Base-by-base conservation (phyloP, 108 stramenopile genomes). In the Nannochloropsis salina region DNA sequence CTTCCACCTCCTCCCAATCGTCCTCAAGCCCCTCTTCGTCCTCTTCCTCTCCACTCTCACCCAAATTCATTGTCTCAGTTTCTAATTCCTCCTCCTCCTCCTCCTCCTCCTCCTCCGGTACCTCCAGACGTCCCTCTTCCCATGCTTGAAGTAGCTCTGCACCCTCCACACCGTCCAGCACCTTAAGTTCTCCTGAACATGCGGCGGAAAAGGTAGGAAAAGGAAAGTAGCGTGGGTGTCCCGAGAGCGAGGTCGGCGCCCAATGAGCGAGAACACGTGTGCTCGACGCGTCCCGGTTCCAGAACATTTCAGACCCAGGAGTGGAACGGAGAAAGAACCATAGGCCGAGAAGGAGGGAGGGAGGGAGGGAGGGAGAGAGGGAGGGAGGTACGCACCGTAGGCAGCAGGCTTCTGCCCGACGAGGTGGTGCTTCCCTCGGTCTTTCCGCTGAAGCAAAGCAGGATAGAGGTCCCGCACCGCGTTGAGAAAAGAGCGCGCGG, bases 391-490 rank as follows among this genome's bases (percentile, higher is more conserved):
- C 2, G 61, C 15, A 74, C 61, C 98, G 92, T 94, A 99, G 42
- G 93, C 92, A 85, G 94, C 87, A 15, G 97, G 96, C 85, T 91
- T 92, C 80, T 93, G 93, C 43, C 92, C 94, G 80, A 91, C 93
- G 82, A 90, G 89, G 86, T 96, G 94, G 61, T 92, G 90, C 86
- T 93, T 90, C 31, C 99, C 99, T 43, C 99, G 91, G 92, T 97
- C 93, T 87, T 94, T 95, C 41, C 94, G 94, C 90, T 94, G 93
- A 42, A 99, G 92, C 42, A 98, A 90, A 43, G 92, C 86, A 9
- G 99, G 99, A 89, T 94, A 88, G 2, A 93, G 92, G 89, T 98
- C 97, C 44, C 97, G 93, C 61, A 99, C 93, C 85, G 96, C 94
- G 90, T 99, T 98, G 41, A 93, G 90, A 90, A 96, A 95, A 3